These are phyloP conservation scores for Groenewaldozyma tartarivorans DNA, from an alignment of 805 yeast genomes.

Conservation along the genomic window DNA sequence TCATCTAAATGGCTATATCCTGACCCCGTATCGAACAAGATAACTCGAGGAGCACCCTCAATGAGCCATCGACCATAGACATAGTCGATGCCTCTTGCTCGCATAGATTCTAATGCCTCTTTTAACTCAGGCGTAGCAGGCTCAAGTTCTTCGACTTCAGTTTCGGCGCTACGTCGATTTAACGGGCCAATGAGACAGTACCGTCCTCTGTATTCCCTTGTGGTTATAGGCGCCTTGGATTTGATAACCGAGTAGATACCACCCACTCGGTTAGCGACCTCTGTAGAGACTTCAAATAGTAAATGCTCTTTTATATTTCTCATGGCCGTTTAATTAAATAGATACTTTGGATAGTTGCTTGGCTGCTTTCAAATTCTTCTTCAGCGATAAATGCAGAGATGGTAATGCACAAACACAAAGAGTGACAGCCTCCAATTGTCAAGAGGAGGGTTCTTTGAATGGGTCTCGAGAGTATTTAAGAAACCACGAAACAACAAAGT, in stretches of 20 bases:
- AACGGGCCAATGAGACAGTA: conserved; percentile 84
- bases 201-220: conserved; percentile 81
- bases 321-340: conserved; percentile 26
- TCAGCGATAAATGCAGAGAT: neutral
- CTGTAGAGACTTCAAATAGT: conserved; percentile 91
- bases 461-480: too few species aligned
- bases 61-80: conserved; percentile 94
- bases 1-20: conserved; percentile 65
- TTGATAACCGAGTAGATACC: conserved; percentile 95
- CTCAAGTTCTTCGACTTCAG: conserved; percentile 64
- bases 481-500: too few species aligned
- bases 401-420: neutral
- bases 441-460: too few species aligned
- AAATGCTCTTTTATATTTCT: conserved; percentile 84
- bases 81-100: conserved; percentile 68
- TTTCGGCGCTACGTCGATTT: conserved; percentile 59
- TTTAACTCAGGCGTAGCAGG: conserved; percentile 41
- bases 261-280: conserved; percentile 95
- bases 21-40: conserved; percentile 76
- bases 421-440: neutral
- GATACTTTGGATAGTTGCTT: conserved; percentile 5
- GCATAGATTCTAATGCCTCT: conserved; percentile 68
- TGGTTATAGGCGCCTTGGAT: conserved; percentile 94
- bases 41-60: conserved; percentile 93
- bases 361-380: neutral